phyloP scores from a whole-genome alignment of 2,329 filamentous ascomycete genomes.

The Colletotrichum lentis region DNA sequence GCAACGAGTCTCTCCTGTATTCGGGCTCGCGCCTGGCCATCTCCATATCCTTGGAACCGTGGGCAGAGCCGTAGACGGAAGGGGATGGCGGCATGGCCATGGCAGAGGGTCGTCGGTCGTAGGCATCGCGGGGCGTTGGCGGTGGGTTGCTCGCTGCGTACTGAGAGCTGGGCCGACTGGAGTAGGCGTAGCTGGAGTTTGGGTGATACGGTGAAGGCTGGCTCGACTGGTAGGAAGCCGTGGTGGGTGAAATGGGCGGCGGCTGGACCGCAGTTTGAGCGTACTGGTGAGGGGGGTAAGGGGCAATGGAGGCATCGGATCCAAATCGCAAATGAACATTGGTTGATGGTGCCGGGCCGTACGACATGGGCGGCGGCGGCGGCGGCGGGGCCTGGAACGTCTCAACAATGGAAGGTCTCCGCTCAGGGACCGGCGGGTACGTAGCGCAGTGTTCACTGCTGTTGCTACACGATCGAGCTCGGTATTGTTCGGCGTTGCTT shows the following conservation, averaged over 20 bases:
- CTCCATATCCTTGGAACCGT: slow-evolving; percentile 15
- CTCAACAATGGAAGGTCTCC: slow-evolving; percentile 60
- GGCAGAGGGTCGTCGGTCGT: slow-evolving; percentile 51
- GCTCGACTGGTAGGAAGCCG: slow-evolving; percentile 46
- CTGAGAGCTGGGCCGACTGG: slow-evolving; percentile 44
- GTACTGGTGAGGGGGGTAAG: slow-evolving; percentile 50
- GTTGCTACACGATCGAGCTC: slow-evolving; percentile 68
- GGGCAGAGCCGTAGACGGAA: slow-evolving; percentile 41
- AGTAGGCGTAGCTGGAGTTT: slow-evolving; percentile 52
- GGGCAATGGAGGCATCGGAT: slow-evolving; percentile 45
- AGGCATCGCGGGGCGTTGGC: slow-evolving; percentile 47
- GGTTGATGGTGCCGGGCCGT: slow-evolving; percentile 43
- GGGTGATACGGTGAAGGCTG: slow-evolving; percentile 54
- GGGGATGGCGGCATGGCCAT: slow-evolving; percentile 52
- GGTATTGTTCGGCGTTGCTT: slow-evolving; percentile 43
- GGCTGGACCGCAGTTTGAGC: slow-evolving; percentile 45
- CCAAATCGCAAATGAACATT: slow-evolving; percentile 50
- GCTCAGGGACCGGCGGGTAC: slow-evolving; percentile 50
- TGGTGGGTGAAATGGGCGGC: slow-evolving; percentile 47
- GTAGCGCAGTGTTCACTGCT: slow-evolving; percentile 60
- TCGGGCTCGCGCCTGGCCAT: slow-evolving; percentile 16
- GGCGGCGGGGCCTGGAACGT: slow-evolving; percentile 51
- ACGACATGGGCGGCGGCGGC: slow-evolving; percentile 45
- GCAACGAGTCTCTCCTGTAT: slow-evolving; percentile 42
- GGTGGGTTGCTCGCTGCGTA: slow-evolving; percentile 45